Percentiles rank a stretch among this genome's conserved stretches.
These are phyloP conservation scores for Floccularia luteovirens DNA, from an alignment of 768 basidiomycete species.

Conservation along the genomic window DNA sequence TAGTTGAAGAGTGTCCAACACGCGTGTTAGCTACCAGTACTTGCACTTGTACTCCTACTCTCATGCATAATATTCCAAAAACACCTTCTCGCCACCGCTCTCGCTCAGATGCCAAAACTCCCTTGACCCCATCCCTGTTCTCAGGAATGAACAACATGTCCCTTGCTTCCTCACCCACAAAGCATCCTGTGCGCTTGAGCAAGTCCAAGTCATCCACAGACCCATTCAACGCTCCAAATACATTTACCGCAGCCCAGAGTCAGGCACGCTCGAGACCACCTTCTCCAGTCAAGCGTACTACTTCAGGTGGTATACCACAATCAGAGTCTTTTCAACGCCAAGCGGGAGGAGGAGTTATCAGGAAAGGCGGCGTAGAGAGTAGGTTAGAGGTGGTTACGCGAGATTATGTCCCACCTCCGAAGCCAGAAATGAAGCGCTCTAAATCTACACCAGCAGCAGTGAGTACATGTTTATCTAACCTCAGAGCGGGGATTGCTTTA, in stretches of 20 bases:
- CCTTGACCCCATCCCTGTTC: conserved; percentile 39
- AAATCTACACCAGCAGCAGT: conserved; percentile 65
- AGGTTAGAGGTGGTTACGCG: conserved; percentile 69
- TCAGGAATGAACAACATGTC: conserved; percentile 32
- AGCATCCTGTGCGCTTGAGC: conserved; percentile 13
- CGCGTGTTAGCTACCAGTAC: background rate
- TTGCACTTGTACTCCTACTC: background rate
- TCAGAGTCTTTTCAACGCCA: conserved; percentile 53
- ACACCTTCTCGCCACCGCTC: conserved; percentile 40
- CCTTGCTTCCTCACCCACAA: conserved; percentile 23
- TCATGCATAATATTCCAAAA: conserved; percentile 21
- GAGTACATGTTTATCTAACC: conserved; percentile 12
- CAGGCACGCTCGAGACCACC: conserved; percentile 33
- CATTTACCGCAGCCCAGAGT: conserved; percentile 39
- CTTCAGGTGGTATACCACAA: conserved; percentile 35
- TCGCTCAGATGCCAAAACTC: conserved; percentile 43
- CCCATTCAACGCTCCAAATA: conserved; percentile 49
- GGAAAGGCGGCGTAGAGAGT: conserved; percentile 73
- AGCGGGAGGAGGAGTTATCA: conserved; percentile 59
- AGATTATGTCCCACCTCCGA: conserved; percentile 67
- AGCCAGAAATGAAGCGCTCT: conserved; percentile 60
- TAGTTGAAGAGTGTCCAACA: background rate
- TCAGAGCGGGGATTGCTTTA: too few relatives aligned
- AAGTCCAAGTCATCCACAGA: conserved; percentile 22
- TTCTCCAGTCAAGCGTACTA: conserved; percentile 61